These are phyloP conservation scores for Eugenia klotzschiana DNA, from an alignment of 441 rosid genomes.

Conservation along the genomic window DNA sequence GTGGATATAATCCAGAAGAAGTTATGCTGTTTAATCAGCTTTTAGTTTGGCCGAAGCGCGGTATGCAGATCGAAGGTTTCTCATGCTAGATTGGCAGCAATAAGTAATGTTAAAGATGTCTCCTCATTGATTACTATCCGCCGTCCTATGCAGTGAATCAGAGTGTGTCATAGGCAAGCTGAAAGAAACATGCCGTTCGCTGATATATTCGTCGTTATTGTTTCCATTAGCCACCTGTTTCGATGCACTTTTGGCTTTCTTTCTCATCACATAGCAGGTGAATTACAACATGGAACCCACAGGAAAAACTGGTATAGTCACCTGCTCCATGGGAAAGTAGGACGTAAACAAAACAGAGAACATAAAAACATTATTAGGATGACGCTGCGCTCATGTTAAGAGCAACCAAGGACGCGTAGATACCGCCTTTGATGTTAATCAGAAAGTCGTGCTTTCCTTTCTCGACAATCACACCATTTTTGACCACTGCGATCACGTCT, in stretches of 20 bases:
- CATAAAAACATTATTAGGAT: not conserved
- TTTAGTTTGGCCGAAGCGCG: not conserved
- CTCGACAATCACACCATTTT: constrained; percentile 3
- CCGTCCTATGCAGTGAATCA: not conserved
- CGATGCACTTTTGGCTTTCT: not conserved
- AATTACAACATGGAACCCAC: not conserved
- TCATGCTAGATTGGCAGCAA: not conserved
- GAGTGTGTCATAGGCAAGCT: not conserved
- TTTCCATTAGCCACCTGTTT: not conserved
- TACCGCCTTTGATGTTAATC: not conserved
- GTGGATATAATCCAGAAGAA: not conserved
- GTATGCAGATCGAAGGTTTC: not conserved
- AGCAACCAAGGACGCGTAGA: not conserved
- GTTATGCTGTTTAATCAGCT: not conserved
- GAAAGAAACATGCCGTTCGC: not conserved
- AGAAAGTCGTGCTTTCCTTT: constrained; percentile 4
- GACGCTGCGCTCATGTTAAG: not conserved
- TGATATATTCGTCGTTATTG: not conserved
- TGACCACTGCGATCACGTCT: constrained; percentile 1
- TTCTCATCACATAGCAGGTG: not conserved
- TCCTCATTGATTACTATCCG: not conserved
- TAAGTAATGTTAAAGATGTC: not conserved
- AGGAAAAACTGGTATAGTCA: not conserved
- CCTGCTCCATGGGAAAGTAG: not conserved
- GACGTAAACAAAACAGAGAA: not conserved